These are phyloP conservation scores for Torulaspora maleeae DNA, from an alignment of 805 yeast species.

Conservation along the genomic window DNA sequence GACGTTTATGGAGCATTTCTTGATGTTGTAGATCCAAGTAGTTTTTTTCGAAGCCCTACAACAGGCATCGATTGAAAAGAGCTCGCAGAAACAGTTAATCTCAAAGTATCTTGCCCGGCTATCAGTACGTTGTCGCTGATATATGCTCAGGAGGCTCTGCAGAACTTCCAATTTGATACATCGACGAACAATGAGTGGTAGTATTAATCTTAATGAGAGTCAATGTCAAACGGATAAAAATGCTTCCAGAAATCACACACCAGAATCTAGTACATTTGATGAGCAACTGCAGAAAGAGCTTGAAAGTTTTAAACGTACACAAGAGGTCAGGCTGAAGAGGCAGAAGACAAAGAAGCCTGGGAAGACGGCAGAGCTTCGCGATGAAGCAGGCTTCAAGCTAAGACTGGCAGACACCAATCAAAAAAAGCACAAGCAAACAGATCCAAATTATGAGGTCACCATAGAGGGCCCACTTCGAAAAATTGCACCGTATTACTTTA, in stretches of 20 bases:
- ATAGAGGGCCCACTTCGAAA: slow-evolving; percentile 61
- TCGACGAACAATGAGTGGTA: slow-evolving; percentile 1
- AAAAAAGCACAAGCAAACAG: slow-evolving; percentile 48
- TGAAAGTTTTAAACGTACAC: slow-evolving; percentile 10
- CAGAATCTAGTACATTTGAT: slow-evolving; percentile 9
- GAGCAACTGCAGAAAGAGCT: slow-evolving; percentile 13
- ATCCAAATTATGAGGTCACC: slow-evolving; percentile 52
- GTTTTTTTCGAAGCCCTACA: no score
- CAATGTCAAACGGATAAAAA: not conserved
- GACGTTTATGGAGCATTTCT: not conserved
- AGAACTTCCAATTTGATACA: not conserved
- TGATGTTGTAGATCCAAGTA: not conserved
- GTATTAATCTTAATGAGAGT: not conserved
- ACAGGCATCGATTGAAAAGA: not conserved
- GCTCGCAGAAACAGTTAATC: not conserved
- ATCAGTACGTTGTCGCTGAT: not conserved
- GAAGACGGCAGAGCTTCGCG: slow-evolving; percentile 20
- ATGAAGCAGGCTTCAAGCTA: slow-evolving; percentile 32
- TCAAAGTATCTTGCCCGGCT: not conserved
- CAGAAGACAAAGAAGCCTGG: slow-evolving; percentile 12
- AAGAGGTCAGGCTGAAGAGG: slow-evolving; percentile 9
- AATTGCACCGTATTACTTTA: slow-evolving; percentile 81
- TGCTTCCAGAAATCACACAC: not conserved
- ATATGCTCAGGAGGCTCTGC: not conserved
- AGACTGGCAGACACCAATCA: slow-evolving; percentile 26